Evolutionary conservation across 2,329 filamentous ascomycete genomes (phyloP).

Genomic region (Neodidymelliopsis sp.): DNA sequence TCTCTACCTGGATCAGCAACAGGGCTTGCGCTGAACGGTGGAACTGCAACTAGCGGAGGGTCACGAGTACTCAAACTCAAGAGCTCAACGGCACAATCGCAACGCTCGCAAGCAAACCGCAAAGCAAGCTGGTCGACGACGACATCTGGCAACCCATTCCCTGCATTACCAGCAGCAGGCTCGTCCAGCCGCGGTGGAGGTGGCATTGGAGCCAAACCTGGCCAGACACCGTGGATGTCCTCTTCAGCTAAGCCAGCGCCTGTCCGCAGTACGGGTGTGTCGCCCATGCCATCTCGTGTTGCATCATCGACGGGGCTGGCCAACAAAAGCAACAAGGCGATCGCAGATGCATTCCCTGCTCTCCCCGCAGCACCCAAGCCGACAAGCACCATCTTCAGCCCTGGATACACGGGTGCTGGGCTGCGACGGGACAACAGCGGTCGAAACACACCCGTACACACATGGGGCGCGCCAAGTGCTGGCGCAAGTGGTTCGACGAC

Average conservation of each 20-base stretch:
- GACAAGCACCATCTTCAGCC: slow-evolving; percentile 61
- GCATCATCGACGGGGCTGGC: slow-evolving; percentile 37
- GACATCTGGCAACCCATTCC: slow-evolving; percentile 42
- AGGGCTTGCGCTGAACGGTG: slow-evolving; percentile 49
- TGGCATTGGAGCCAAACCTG: slow-evolving; percentile 46
- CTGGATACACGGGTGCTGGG: slow-evolving; percentile 57
- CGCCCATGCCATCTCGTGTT: slow-evolving; percentile 48
- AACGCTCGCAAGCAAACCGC: slow-evolving; percentile 64
- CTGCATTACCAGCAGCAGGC: slow-evolving; percentile 38
- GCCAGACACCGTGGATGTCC: slow-evolving; percentile 47
- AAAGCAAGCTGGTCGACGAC: slow-evolving; percentile 66
- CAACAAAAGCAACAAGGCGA: slow-evolving; percentile 31
- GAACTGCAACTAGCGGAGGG: slow-evolving; percentile 60
- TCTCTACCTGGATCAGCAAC: slow-evolving; percentile 74
- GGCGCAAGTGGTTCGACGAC: slow-evolving; percentile 34
- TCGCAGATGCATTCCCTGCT: slow-evolving; percentile 76
- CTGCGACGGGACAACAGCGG: slow-evolving; percentile 53
- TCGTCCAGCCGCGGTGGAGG: slow-evolving; percentile 22
- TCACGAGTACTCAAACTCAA: slow-evolving; percentile 72
- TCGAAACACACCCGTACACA: slow-evolving; percentile 46
- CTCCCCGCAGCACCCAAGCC: slow-evolving; percentile 80
- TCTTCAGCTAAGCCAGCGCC: slow-evolving; percentile 37
- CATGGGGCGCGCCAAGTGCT: slow-evolving; percentile 49
- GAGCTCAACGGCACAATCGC: slow-evolving; percentile 73
- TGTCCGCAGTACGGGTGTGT: slow-evolving; percentile 27